Conservation (phyloP, 176 grass and related monocot genomes). For the Cymbopogon citratus region DNA sequence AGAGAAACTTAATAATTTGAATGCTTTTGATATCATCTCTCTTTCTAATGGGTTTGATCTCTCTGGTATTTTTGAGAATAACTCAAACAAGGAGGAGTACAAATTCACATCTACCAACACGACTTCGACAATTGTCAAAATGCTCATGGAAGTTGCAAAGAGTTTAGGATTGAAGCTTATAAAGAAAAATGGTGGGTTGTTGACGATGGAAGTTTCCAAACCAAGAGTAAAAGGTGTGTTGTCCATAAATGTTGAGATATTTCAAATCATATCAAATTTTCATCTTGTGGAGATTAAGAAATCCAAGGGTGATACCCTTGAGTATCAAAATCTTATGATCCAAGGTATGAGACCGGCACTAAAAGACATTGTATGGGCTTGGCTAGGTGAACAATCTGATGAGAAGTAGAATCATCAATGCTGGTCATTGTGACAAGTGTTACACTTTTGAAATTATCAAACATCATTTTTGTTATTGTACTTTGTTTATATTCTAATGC, state of each 20-base stretch:
- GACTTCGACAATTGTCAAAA: conserved; percentile 45
- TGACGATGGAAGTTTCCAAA: conserved; percentile 59
- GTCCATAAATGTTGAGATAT: conserved; percentile 63
- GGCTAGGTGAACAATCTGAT: conserved; percentile 59
- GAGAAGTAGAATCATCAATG: not conserved
- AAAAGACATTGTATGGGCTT: conserved; percentile 90
- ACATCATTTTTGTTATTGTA: not conserved
- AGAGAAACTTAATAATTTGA: conserved; percentile 52
- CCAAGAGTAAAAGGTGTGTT: conserved; percentile 65
- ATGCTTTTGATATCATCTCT: conserved; percentile 96
- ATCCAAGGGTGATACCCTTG: conserved; percentile 64
- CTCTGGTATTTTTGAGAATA: conserved; percentile 74
- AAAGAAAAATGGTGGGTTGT: conserved; percentile 53
- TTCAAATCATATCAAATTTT: conserved; percentile 66
- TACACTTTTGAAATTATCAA: not conserved
- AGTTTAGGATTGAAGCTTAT: conserved; percentile 51
- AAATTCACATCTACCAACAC: conserved; percentile 71
- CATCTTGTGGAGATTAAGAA: conserved; percentile 88
- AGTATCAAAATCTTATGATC: conserved; percentile 61
- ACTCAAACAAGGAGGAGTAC: conserved; percentile 32
- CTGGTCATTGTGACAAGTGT: not conserved
- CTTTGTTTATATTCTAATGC: not conserved
- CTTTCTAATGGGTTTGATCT: conserved; percentile 86
- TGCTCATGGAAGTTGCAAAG: conserved; percentile 67
- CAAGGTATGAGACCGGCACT: conserved; percentile 63